phyloP scores from a whole-genome alignment of 2,329 filamentous ascomycete genomes.

The Falciphora oryzae region DNA sequence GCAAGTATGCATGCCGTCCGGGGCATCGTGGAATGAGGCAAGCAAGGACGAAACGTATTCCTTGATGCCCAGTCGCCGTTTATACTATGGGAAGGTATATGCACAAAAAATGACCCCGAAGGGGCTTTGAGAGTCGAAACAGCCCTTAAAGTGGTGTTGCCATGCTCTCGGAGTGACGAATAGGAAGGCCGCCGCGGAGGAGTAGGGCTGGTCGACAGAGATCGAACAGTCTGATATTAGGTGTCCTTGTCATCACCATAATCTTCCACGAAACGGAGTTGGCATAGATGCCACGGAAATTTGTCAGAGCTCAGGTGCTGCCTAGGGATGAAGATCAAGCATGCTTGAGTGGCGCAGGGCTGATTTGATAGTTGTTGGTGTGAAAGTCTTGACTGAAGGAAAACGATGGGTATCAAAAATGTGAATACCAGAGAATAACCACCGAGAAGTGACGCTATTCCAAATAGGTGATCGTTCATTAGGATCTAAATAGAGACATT shows the following conservation, averaged over 20 bases:
- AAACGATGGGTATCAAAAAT: neutral
- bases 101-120: neutral
- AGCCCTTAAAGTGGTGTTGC: neutral
- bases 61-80: neutral
- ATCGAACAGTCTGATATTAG: neutral
- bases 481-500: conserved; percentile 34
- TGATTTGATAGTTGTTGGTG: neutral
- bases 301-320: too few relatives aligned
- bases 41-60: neutral
- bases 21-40: neutral
- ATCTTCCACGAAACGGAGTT: neutral
- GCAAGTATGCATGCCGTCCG: too few relatives aligned
- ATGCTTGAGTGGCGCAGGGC: neutral
- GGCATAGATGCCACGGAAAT: too few relatives aligned
- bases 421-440: neutral
- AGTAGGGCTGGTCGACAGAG: neutral
- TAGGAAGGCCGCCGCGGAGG: neutral
- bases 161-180: neutral
- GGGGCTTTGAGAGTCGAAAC: neutral
- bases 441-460: neutral
- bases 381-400: neutral
- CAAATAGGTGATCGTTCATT: neutral
- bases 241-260: neutral
- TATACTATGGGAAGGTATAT: neutral
- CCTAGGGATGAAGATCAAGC: neutral